These are phyloP conservation scores for Zymoseptoria passerinii DNA, from an alignment of 2,329 filamentous ascomycete species.

Conservation along the genomic window DNA sequence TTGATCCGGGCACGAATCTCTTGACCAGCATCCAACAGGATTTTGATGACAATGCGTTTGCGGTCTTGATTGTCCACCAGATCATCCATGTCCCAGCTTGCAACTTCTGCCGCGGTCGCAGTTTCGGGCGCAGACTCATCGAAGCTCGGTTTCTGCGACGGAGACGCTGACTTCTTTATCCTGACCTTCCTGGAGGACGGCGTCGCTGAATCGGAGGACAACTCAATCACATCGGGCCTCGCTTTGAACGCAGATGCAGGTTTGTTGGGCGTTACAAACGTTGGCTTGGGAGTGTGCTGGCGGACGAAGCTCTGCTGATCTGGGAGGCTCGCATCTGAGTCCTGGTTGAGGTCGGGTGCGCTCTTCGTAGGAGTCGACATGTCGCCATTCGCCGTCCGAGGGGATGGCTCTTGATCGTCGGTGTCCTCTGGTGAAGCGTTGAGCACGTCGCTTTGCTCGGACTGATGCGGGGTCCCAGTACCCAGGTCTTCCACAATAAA, in stretches of 20 bases:
- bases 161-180: background rate
- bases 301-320: background rate
- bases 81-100: constrained; percentile 9
- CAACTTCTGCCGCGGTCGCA: constrained; percentile 8
- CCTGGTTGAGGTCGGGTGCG: background rate
- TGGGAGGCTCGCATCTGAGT: background rate
- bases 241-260: background rate
- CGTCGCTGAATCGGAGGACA: constrained; percentile 12
- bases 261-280: constrained; percentile 2
- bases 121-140: constrained; percentile 5
- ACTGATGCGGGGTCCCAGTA: background rate
- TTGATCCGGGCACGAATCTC: constrained; percentile 9
- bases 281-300: background rate
- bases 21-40: constrained; percentile 27
- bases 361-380: background rate
- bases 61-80: constrained; percentile 26
- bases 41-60: constrained; percentile 38
- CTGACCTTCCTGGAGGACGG: background rate
- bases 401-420: background rate
- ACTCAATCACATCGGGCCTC: constrained; percentile 6
- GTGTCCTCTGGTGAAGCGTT: background rate
- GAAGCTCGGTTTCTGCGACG: constrained; percentile 2
- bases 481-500: background rate
- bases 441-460: background rate
- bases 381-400: background rate